Evolutionary conservation across 108 stramenopile species (phyloP), one percentile per base, ranked within the genome.

Genomic region (Skeletonema potamos): DNA sequence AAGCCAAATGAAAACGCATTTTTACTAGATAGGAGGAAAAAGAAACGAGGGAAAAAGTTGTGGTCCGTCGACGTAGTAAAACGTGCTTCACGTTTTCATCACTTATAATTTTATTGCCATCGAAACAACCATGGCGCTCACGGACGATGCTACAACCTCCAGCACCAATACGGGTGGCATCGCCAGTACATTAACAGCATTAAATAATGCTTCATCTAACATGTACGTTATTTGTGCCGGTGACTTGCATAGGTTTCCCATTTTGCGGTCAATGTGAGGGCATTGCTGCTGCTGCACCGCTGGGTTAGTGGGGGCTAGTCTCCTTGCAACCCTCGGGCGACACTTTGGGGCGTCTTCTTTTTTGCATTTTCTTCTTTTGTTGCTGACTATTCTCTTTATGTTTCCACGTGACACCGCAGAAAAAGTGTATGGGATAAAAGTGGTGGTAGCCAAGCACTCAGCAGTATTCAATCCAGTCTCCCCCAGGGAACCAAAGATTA

Each of bases 371-470:
- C 6, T 1, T 22, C 22, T 24, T 8, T 18, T 24, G 4, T 41
- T n/a, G 2, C 48, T 71, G 4, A 55, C 48, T 36, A 0, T 0
- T 33, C 22, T 24, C 24, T 12, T 22, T 15, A 63, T 57, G n/a
- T 33, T 30, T 0, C 65, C 44, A 34, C 17, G 0, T 1, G 6
- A 22, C 5, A 17, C 51, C 10, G 46, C 62, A 94, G 92, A 28
- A 94, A 94, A 70, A 88, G 90, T 68, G 90, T 84, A 27, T 94
- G 90, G 90, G 86, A 94, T 26, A 64, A 72, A 1, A 85, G 83
- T 55, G 93, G 93, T 24, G 93, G 85, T 39, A 89, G 56, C 70
- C 81, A 87, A 55, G 87, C 82, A 58, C 64, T 95, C 39, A 56
- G 72, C 60, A 68, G 64, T 27, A 70, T 91, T 6, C 74, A 82